Percentiles rank a stretch among this genome's conserved stretches.
Evolutionary conservation across 2,329 filamentous ascomycete species (phyloP).

Genomic region (Biscogniauxia sp.): DNA sequence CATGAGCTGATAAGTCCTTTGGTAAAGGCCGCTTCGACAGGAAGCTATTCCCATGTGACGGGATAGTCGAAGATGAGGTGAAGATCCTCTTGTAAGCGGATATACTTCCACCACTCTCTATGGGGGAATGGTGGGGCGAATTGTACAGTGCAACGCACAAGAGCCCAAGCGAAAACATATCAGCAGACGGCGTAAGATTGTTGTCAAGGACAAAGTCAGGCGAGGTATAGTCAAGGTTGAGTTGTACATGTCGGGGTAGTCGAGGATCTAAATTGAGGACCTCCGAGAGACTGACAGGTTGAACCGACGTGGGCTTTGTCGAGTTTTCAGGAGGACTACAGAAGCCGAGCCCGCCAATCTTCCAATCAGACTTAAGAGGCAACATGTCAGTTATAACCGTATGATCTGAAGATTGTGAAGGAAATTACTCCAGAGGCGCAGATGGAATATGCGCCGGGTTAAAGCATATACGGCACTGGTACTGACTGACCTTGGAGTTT

Average conservation of each 20-base stretch:
- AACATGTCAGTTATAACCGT: constrained; percentile 28
- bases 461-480: constrained; percentile 26
- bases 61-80: constrained; percentile 72
- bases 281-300: constrained; percentile 79
- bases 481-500: constrained; percentile 86
- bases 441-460: too few species aligned
- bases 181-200: constrained; percentile 77
- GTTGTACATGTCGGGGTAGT: constrained; percentile 76
- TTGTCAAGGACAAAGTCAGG: constrained; percentile 93
- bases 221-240: constrained; percentile 90
- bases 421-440: too few species aligned
- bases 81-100: constrained; percentile 86
- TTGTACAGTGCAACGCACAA: constrained; percentile 90
- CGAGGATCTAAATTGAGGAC: constrained; percentile 81
- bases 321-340: constrained; percentile 77
- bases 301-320: constrained; percentile 70
- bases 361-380: constrained; percentile 82
- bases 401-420: not conserved
- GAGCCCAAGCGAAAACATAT: constrained; percentile 92
- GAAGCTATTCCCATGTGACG: constrained; percentile 79
- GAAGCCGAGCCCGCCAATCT: constrained; percentile 92
- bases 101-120: constrained; percentile 77
- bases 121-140: constrained; percentile 83
- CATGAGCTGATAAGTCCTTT: constrained; percentile 69
- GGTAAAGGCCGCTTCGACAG: constrained; percentile 77